Evolutionary conservation across 441 rosid species (phyloP), one percentile per base, ranked within the genome.

Genomic region (Populus trichocarpa): DNA sequence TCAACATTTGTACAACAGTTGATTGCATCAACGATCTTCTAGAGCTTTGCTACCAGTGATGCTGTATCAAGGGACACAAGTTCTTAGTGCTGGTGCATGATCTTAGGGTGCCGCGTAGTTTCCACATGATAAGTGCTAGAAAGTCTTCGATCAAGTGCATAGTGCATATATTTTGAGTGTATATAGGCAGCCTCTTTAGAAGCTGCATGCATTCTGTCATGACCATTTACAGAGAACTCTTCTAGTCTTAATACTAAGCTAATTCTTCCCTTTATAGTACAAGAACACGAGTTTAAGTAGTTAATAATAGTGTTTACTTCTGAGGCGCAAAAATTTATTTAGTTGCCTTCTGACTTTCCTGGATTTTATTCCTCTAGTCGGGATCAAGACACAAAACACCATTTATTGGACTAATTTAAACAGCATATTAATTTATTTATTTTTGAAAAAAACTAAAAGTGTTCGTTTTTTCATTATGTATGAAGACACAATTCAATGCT

Each of bases 11-110:
- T 82, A 22, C 88, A 84, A 78, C 79, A 87, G 73, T 35, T 89
- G 89, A 73, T 88, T 12, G 72, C 78, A 35, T 91, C 95, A 28
- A 83, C 82, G 53, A 83, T 88, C 80, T 81, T 88, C 79, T 88
- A 85, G 74, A 85, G 35, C 73, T 63, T 50, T 69, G 36, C 28
- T 66, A 8, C 61, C 22, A 0, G 32, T 25, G 68, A 65, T 25
- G 32, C 32, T 65, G 68, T 26, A 65, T 23, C 26, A 9, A 65
- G 30, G 32, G 26, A 65, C 32, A 26, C 2, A 65, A 13, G 68
- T 74, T 81, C 78, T 76, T 25, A 30, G 59, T 74, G 68, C 85
- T 23, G 80, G 77, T 70, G 83, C 59, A 28, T 65, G 80, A 75
- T 70, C 74, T 53, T 28, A 70, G 38, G 59, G n/a, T 36, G 74